Base-by-base conservation (phyloP, 2,329 filamentous ascomycete species). In the Trichoderma breve region DNA sequence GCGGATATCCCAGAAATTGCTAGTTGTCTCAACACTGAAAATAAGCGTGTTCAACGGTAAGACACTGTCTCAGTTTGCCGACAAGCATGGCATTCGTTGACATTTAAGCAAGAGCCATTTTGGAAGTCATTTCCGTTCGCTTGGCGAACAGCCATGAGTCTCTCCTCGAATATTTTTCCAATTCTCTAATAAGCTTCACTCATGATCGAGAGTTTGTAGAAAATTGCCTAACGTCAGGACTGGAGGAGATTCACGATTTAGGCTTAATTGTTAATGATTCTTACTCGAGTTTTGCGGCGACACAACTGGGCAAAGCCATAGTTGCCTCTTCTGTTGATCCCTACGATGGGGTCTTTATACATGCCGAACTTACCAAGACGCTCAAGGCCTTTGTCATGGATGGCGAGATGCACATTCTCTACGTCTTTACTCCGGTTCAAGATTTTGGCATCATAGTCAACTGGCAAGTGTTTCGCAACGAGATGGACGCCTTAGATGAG, bases 401-500 rank as follows among this genome's bases (percentile, higher is more conserved):
- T 77, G 90, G 91, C 4, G 92, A 95, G 74, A 91, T 95, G 89
- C 92, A 94, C 76, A 87, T 93, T 14, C 86, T 94, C 61, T 95
- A 94, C 78, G 90, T 89, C 47, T 94, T 94, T 74, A 94, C 92
- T 0, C 92, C 92, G 0, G 86, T 94, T 2, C 89, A 93, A 62
- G 84, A 87, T 62, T 82, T 84, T 30, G 83, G 82, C 1, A 81
- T 85, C 3, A 82, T 84, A 9, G 86, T 94, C 71, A 91, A 93
- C 76, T 94, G 92, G 92, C 87, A 88, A 67, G 86, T 90, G 0
- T 94, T 93, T 75, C 88, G 91, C 63, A 88, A 91, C 73, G 90
- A 93, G 78, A 86, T 94, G 80, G 91, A 93, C 73, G 77, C 80
- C 2, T 84, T 94, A 3, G 91, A 94, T 73, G 91, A 93, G 51